Base-by-base conservation (phyloP, 148 eudicot species). In the Rhododendron griersonianum region DNA sequence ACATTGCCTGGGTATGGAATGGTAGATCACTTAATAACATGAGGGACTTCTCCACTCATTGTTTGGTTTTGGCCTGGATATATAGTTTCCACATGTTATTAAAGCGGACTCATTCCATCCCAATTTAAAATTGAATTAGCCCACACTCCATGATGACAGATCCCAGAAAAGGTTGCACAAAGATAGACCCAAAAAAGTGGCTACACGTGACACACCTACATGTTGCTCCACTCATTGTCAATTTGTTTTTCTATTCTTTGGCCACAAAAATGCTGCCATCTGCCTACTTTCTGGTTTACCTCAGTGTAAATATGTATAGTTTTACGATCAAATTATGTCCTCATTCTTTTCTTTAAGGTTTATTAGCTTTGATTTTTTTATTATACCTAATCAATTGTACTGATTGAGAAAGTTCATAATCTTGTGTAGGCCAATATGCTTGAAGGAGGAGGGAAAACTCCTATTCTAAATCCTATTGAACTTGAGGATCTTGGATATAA, bases 401-500 rank as follows among this genome's bases (percentile, higher is more conserved):
- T 80, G 1, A 50, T 21, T 35, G 28, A 47, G 47, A 35, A 14
- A 59, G 18, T 11, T 45, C 11, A 9, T 81, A 37, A 78, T 71
- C 61, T 10, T 87, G 86, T 83, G 88, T 77, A 95, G 99, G 99
- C 97, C 78, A 96, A 94, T 89, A 95, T 96, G 99, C 99, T 96
- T 84, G 99, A 96, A 92, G 99, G 99, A 83, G 99, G 99, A 78
- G 99, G 99, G 2, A 96, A 92, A 92, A 96, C 99, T 61, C 99
- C 99, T 85, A 94, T 96, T 87, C 94, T 95, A 86, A 92, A 85
- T 90, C 99, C 99, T 21, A 87, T 91, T 78, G 99, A 95, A 87
- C 98, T 96, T 74, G 96, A 92, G 88, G 94, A 93, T 61, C 65
- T 96, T 89, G 99, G 99, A 85, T 96, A 91, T 84, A 96, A 95